These are phyloP conservation scores for Aspergillus sclerotialis DNA, from an alignment of 2,329 filamentous ascomycete species.

Conservation along the genomic window DNA sequence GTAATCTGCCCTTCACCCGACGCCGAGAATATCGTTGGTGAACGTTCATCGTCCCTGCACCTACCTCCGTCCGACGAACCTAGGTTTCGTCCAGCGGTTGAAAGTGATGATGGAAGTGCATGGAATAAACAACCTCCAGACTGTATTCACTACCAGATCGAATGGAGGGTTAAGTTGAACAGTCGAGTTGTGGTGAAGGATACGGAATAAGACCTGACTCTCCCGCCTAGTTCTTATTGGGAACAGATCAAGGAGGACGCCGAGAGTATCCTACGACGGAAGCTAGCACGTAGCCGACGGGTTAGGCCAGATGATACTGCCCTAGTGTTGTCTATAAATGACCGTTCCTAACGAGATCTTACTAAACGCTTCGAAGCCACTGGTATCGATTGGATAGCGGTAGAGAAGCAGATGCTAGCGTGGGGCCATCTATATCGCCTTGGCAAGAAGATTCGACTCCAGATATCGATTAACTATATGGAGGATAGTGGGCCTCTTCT, in stretches of 20 bases:
- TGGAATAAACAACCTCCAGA: background rate
- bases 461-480: constrained; percentile 20
- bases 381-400: constrained; percentile 15
- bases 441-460: constrained; percentile 16
- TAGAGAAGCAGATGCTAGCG: constrained; percentile 15
- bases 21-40: constrained; percentile 3
- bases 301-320: constrained; percentile 16
- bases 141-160: constrained; percentile 11
- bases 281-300: constrained; percentile 12
- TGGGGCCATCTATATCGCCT: constrained; percentile 13
- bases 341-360: constrained; percentile 13
- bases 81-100: background rate
- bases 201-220: constrained; percentile 14
- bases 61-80: background rate
- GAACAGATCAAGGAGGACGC: constrained; percentile 11
- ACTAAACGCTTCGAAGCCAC: constrained; percentile 15
- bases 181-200: constrained; percentile 12
- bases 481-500: constrained; percentile 9
- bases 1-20: constrained; percentile 10
- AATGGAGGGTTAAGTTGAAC: constrained; percentile 16
- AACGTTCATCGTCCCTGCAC: constrained; percentile 4
- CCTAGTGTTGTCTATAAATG: constrained; percentile 14
- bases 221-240: constrained; percentile 12
- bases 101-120: background rate
- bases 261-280: constrained; percentile 11